A percentile compares a stretch with the other conserved stretches of the same genome.
Conservation (phyloP, 2,329 filamentous ascomycete species). For the Aspergillus quadrilineatus region DNA sequence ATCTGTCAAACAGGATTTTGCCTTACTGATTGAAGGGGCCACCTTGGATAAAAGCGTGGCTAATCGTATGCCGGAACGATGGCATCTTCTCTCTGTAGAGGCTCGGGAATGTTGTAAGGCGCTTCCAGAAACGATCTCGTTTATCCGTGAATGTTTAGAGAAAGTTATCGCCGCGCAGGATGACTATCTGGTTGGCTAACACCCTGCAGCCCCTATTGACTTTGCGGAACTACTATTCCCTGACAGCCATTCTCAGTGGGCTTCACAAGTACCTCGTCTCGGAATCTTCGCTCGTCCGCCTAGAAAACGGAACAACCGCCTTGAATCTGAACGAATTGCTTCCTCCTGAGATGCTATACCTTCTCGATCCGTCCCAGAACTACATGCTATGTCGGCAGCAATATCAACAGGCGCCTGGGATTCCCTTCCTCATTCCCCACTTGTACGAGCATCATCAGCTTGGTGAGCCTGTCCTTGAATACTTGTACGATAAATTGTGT, state of each 20-base stretch:
- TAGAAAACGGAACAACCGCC: conserved; percentile 15
- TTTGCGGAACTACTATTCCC: conserved; percentile 37
- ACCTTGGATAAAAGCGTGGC: conserved; percentile 14
- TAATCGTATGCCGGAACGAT: conserved; percentile 26
- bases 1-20: conserved; percentile 32
- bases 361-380: conserved; percentile 34
- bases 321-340: conserved; percentile 27
- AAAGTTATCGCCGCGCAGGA: conserved; percentile 17
- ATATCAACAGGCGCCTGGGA: conserved; percentile 33
- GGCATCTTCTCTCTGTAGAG: conserved; percentile 33
- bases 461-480: conserved; percentile 28
- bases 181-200: neutral
- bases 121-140: conserved; percentile 32
- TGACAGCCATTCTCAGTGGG: conserved; percentile 38
- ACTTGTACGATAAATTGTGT: conserved; percentile 29
- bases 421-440: conserved; percentile 42
- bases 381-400: conserved; percentile 36
- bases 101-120: conserved; percentile 42
- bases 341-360: conserved; percentile 24
- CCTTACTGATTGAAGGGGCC: conserved; percentile 10
- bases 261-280: conserved; percentile 35
- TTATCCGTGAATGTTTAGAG: conserved; percentile 36
- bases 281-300: conserved; percentile 21
- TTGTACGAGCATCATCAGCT: conserved; percentile 33
- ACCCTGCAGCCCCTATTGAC: conserved; percentile 29